A percentile compares a stretch with the other conserved stretches of the same genome.
Evolutionary conservation across 2,329 filamentous ascomycete genomes (phyloP).

Genomic region (Hirsutella minnesotensis): DNA sequence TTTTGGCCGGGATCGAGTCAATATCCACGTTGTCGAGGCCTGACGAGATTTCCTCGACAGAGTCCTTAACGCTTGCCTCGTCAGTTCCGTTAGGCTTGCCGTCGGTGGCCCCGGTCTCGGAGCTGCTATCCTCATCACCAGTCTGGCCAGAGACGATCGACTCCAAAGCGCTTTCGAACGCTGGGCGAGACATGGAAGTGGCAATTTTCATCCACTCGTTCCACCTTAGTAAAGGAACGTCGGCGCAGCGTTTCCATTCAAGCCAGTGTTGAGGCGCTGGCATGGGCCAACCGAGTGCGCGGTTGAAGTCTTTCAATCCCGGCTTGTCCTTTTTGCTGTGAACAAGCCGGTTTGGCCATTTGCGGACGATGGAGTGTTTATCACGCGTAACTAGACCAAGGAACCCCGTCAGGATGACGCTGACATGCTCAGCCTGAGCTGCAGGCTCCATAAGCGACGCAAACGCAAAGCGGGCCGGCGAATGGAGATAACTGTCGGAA

Average conservation of each 20-base stretch:
- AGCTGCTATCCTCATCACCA: neutral
- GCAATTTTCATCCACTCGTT: neutral
- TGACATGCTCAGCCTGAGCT: neutral
- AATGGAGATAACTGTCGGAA: constrained; percentile 4
- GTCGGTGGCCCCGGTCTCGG: neutral
- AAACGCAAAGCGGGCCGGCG: constrained; percentile 3
- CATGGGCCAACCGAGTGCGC: constrained; percentile 12
- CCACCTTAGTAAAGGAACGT: neutral
- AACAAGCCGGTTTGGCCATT: constrained; percentile 13
- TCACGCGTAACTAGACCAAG: constrained; percentile 8
- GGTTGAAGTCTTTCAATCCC: constrained; percentile 9
- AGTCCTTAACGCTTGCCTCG: no score
- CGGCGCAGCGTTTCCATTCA: constrained; percentile 13
- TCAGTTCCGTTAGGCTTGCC: no score
- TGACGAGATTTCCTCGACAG: neutral
- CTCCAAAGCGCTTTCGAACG: neutral
- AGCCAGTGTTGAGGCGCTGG: constrained; percentile 12
- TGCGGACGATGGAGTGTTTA: constrained; percentile 10
- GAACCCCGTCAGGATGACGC: constrained; percentile 6
- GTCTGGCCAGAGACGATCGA: neutral
- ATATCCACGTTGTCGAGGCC: neutral
- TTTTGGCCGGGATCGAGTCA: constrained; percentile 2
- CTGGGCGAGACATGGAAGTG: neutral
- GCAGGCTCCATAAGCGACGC: neutral
- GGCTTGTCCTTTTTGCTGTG: constrained; percentile 4